Evolutionary conservation across 106 monocot genomes (phyloP), one percentile per base, ranked within the genome.

Genomic region (Dendrobium chrysotoxum): DNA sequence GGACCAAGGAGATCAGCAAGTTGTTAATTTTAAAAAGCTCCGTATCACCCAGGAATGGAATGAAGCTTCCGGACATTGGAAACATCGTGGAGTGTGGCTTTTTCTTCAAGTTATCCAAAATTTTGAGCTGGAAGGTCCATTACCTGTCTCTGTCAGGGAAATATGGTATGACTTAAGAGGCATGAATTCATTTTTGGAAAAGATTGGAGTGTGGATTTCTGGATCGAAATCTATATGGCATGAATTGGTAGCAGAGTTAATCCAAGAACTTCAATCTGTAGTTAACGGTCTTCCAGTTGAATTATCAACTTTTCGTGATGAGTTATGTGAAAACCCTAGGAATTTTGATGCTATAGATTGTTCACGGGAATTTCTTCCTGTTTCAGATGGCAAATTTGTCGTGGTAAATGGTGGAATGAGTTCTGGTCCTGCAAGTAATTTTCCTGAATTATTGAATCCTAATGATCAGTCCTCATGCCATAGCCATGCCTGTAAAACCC

Each of bases 91-190:
- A 5, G 54, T 53, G 28, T 93, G 93, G 93, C 16, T 85, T 15
- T 78, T 93, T 42, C 80, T 89, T 74, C 54, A 83, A 15, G 79
- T 87, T 25, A 54, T 90, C 25, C 40, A 80, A 46, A 17, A 72
- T 21, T 81, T 90, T 77, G 83, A 93, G 41, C 15, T 83, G 79
- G 55, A 85, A 40, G 79, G 84, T n/a, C 78, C 68, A 4, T 46
- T 93, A 53, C 93, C 93, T 39, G 86, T 93, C n/a, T 88, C 90
- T 28, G 57, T 89, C 23, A 83, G 87, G 66, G 47, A 91, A 79
- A 87, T 93, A 54, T 93, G 93, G 93, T 91, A 84, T 70, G 86
- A 87, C 28, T 77, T 91, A 64, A 87, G 87, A 83, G 61, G 44
- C 71, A 79, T 17, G 17, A 35, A 2, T 65, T 38, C 47, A 35